phyloP scores from a whole-genome alignment of 257 asterid genomes.

The Misopates orontium region DNA sequence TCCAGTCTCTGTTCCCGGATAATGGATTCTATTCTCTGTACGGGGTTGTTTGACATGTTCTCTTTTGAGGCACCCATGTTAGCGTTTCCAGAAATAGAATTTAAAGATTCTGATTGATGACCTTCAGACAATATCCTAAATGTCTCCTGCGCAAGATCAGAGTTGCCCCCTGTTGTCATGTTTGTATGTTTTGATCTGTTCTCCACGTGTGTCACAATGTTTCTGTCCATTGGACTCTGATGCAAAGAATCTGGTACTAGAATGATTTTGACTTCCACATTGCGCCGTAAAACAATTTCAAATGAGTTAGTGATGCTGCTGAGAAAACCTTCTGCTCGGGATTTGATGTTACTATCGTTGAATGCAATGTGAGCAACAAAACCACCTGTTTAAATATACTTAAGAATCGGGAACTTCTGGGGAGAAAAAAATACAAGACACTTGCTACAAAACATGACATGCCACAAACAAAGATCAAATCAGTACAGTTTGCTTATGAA shows the following conservation, averaged over 20 bases:
- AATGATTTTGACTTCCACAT: conserved; percentile 77
- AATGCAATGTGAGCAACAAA: conserved; percentile 81
- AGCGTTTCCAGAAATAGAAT: conserved; percentile 38
- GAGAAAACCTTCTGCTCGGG: conserved; percentile 88
- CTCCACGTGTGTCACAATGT: conserved; percentile 21
- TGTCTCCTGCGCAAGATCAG: conserved; percentile 36
- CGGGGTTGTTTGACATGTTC: conserved; percentile 49
- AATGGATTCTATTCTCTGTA: conserved; percentile 77
- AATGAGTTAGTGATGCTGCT: conserved; percentile 93
- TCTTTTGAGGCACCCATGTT: conserved; percentile 41
- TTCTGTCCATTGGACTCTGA: conserved; percentile 32
- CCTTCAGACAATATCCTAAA: conserved; percentile 34
- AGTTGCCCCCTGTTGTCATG: conserved; percentile 19
- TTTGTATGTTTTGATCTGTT: conserved; percentile 24
- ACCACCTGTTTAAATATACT: conserved; percentile 54
- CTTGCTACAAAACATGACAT: background rate
- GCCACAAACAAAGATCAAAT: background rate
- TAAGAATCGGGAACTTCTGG: background rate
- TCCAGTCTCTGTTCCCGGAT: conserved; percentile 83
- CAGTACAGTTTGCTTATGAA: background rate
- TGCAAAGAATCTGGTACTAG: conserved; percentile 45
- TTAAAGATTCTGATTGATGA: conserved; percentile 29
- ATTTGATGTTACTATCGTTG: conserved; percentile 59
- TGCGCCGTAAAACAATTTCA: conserved; percentile 70
- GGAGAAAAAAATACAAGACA: background rate